Evolutionary conservation across 768 basidiomycete genomes (phyloP), one percentile per base, ranked within the genome.

Genomic region (Leccinum uliginosum): DNA sequence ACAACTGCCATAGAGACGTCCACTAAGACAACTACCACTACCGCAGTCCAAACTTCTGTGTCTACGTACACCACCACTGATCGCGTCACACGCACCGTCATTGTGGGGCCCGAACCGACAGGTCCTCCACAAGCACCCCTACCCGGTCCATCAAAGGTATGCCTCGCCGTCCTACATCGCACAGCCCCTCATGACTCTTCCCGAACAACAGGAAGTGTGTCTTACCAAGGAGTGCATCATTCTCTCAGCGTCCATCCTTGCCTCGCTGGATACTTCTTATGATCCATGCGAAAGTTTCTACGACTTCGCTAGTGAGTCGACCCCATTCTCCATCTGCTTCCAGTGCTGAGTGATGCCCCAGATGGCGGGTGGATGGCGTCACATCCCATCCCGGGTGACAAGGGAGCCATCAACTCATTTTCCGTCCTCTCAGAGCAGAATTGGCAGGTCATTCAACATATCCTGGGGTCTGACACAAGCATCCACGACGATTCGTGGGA

Each of bases 251-350:
- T 80, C 85, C 0, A 89, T 99, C 57, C 74, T 98, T 14, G 82
- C 86, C 19, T 84, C 84, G 1, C 72, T 98, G 21, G 95, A 99
- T 67, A 80, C 80, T 10, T 76, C 84, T 9, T 80, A 88, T 62
- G 93, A 98, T 67, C 97, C 97, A 0, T 99, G 97, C 72, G 91
- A 98, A 62, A 88, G 93, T 72, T 97, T 98, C 71, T 98, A 94
- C 67, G 83, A 87, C 60, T 98, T 86, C 73, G 85, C 94, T 10
- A 95, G 93, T 95, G 66, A 65, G 91, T 85, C 9, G 12, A 34
- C 53, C 30, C 32, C 53, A 19, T 50, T 21, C 44, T 38, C 23
- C 10, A 40, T 11, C 45, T n/a, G 24, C 34, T 51, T 34, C 43
- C 55, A 53, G 38, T 45, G 21, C 61, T 62, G 19, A 58, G 17